These are phyloP conservation scores for Allomyces javanicus DNA, from an alignment of 192 early-diverging fungal genomes.

Conservation along the genomic window DNA sequence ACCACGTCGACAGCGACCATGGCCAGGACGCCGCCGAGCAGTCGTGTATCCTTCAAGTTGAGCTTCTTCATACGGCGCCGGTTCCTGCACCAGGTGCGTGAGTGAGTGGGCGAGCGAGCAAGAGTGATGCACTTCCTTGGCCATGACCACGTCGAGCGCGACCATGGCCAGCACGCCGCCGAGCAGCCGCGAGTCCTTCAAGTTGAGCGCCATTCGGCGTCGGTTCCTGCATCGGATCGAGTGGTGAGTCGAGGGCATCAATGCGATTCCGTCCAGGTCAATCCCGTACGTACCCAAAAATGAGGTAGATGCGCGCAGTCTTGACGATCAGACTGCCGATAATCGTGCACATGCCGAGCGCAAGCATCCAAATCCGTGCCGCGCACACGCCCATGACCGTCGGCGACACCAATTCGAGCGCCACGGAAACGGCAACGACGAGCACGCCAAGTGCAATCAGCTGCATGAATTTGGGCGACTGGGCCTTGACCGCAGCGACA, in stretches of 20 bases:
- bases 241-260: no score
- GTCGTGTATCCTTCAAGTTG: not conserved
- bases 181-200: not conserved
- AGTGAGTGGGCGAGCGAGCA: no score
- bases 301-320: not conserved
- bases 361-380: not conserved
- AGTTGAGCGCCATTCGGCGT: not conserved
- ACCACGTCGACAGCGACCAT: not conserved
- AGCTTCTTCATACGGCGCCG: not conserved
- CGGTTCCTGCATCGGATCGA: no score
- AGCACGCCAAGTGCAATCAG: not conserved
- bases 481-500: no score
- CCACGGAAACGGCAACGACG: not conserved
- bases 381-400: not conserved
- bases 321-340: not conserved
- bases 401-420: no score
- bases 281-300: not conserved
- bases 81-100: not conserved
- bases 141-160: not conserved
- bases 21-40: not conserved
- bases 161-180: not conserved
- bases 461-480: not conserved
- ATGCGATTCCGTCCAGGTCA: not conserved
- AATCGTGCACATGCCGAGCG: not conserved
- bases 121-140: no score